A percentile compares a stretch with the other conserved stretches of the same genome.
Evolutionary conservation across 2,329 filamentous ascomycete species (phyloP).

Genomic region (Anisogramma anomala): DNA sequence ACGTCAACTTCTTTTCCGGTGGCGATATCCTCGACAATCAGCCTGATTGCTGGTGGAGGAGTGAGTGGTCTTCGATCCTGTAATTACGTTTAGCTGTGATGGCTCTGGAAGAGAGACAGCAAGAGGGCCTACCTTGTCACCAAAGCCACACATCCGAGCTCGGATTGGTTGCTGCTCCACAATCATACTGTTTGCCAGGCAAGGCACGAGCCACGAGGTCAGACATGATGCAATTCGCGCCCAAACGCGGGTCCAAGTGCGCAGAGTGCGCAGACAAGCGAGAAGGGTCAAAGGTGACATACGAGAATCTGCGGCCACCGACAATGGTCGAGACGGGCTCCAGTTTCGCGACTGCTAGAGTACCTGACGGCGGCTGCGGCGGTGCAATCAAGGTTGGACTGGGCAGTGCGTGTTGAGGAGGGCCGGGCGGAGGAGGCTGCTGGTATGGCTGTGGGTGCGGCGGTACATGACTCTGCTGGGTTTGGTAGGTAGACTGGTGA

Average conservation of each 20-base stretch:
- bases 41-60: slow-evolving; percentile 79
- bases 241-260: no score
- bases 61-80: slow-evolving; percentile 93
- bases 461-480: slow-evolving; percentile 11
- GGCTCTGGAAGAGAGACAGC: background rate
- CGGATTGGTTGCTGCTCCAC: slow-evolving; percentile 86
- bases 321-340: slow-evolving; percentile 13
- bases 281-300: slow-evolving; percentile 1
- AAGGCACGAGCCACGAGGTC: no score
- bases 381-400: slow-evolving; percentile 6
- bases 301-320: slow-evolving; percentile 11
- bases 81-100: slow-evolving; percentile 2
- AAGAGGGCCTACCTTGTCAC: slow-evolving; percentile 64
- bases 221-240: no score
- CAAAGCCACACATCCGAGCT: slow-evolving; percentile 97
- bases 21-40: slow-evolving; percentile 62
- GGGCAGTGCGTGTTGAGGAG: slow-evolving; percentile 5
- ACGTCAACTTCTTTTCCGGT: slow-evolving; percentile 75
- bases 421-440: slow-evolving; percentile 4
- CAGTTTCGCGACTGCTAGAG: slow-evolving; percentile 1
- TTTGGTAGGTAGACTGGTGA: slow-evolving; percentile 10
- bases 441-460: slow-evolving; percentile 10
- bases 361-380: slow-evolving; percentile 4
- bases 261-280: no score
- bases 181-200: slow-evolving; percentile 42